Percentiles rank a stretch among this genome's conserved stretches.
These are phyloP conservation scores for Farysia itapuensis DNA, from an alignment of 1,284 basidiomycete species.

Conservation along the genomic window DNA sequence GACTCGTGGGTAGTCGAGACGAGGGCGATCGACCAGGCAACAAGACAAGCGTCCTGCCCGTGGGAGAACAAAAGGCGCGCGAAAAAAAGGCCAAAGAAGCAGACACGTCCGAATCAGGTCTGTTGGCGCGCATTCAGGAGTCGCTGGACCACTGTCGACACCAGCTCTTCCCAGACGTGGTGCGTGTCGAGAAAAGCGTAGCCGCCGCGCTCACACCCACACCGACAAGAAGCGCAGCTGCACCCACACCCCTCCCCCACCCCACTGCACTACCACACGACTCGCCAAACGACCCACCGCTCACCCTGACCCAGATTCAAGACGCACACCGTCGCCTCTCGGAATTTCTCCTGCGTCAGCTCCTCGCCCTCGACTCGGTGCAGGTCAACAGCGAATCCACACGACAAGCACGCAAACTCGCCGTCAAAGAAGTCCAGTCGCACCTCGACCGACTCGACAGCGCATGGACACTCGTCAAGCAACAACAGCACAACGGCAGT, in stretches of 20 bases:
- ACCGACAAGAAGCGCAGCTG: neutral
- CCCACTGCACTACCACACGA: neutral
- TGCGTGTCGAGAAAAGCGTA: constrained; percentile 36
- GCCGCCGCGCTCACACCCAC: neutral
- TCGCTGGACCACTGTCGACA: constrained; percentile 20
- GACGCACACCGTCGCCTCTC: constrained; percentile 46
- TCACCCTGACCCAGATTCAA: constrained; percentile 9
- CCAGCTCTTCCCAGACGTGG: constrained; percentile 48
- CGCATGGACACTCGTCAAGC: constrained; percentile 17
- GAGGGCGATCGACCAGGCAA: constrained; percentile 34
- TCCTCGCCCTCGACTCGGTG: constrained; percentile 51
- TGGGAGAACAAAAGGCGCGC: constrained; percentile 34
- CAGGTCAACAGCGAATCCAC: constrained; percentile 46
- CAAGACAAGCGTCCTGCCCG: constrained; percentile 12
- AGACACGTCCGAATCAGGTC: constrained; percentile 34
- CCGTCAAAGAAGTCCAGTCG: constrained; percentile 53
- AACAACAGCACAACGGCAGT: too few species aligned
- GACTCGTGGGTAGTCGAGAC: constrained; percentile 39
- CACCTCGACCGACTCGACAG: constrained; percentile 54
- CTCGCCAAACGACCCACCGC: neutral
- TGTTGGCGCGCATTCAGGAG: constrained; percentile 43
- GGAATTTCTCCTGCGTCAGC: constrained; percentile 49
- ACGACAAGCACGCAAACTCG: constrained; percentile 45
- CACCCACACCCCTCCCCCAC: neutral
- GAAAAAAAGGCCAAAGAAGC: constrained; percentile 25